A percentile compares a stretch with the other conserved stretches of the same genome.
Conservation (phyloP, 2,329 filamentous ascomycete genomes). For the Dactylellina sp. region DNA sequence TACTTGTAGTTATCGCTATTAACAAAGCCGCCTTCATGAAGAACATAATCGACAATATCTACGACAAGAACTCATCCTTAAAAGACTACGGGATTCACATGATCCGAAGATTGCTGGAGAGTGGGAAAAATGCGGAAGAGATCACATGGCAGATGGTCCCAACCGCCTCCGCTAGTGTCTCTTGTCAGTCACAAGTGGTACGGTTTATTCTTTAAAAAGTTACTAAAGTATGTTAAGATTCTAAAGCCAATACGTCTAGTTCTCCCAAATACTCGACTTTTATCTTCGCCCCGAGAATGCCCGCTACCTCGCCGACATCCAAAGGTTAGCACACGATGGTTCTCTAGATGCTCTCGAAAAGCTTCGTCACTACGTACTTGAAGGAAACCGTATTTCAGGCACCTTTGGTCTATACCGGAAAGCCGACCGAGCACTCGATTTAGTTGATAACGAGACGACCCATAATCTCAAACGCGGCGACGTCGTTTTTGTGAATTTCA, state of each 20-base stretch:
- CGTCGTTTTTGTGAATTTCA: slow-evolving; percentile 74
- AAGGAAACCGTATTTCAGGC: slow-evolving; percentile 76
- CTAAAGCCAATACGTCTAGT: slow-evolving; percentile 65
- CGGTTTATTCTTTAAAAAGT: slow-evolving; percentile 64
- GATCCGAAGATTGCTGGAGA: slow-evolving; percentile 74
- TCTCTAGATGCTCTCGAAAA: slow-evolving; percentile 72
- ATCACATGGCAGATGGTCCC: slow-evolving; percentile 80
- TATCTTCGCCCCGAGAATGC: slow-evolving; percentile 73
- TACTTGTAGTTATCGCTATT: slow-evolving; percentile 59
- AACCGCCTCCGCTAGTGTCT: slow-evolving; percentile 74
- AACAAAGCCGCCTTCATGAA: slow-evolving; percentile 70
- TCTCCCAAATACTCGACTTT: slow-evolving; percentile 79
- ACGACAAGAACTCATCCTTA: slow-evolving; percentile 66
- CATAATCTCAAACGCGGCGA: slow-evolving; percentile 70
- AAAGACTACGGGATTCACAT: slow-evolving; percentile 74
- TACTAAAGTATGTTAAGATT: not conserved
- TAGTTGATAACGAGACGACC: slow-evolving; percentile 68
- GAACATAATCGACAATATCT: slow-evolving; percentile 66
- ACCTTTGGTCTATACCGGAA: slow-evolving; percentile 73
- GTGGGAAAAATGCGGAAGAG: slow-evolving; percentile 73
- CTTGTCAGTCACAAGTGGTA: slow-evolving; percentile 75
- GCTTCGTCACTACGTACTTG: slow-evolving; percentile 77
- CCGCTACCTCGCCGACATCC: slow-evolving; percentile 71
- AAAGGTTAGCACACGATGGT: slow-evolving; percentile 70
- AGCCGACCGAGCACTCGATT: slow-evolving; percentile 66